A percentile compares a stretch with the other conserved stretches of the same genome.
phyloP scores from a whole-genome alignment of 352 stramenopile genomes.

The Globisporangium mamillatum region DNA sequence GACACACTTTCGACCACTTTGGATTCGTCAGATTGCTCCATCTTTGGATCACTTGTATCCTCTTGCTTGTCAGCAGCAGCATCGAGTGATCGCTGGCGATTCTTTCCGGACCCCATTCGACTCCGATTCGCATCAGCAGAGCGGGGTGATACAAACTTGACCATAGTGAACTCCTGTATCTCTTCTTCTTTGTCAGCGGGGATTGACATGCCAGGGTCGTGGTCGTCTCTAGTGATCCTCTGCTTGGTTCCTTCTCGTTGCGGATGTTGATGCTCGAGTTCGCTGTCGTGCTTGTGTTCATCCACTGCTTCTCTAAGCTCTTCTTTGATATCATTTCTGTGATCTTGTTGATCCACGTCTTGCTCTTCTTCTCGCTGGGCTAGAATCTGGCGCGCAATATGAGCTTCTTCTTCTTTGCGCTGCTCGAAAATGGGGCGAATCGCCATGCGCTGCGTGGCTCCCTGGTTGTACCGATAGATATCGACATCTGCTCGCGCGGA shows the following conservation, averaged over 20 bases:
- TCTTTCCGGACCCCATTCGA: background rate
- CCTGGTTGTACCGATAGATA: slow-evolving; percentile 63
- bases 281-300: background rate
- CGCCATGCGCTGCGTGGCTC: slow-evolving; percentile 49
- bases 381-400: slow-evolving; percentile 26
- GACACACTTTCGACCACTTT: too few relatives aligned
- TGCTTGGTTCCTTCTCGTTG: background rate
- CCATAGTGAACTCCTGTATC: slow-evolving; percentile 3
- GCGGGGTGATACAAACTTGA: slow-evolving; percentile 10
- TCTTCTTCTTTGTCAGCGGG: background rate
- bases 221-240: background rate
- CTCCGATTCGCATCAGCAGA: background rate
- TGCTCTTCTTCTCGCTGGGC: slow-evolving; percentile 21
- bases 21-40: background rate
- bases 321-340: background rate
- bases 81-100: background rate
- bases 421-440: slow-evolving; percentile 76
- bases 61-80: background rate
- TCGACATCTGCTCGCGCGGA: slow-evolving; percentile 49
- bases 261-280: background rate
- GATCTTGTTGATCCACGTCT: background rate
- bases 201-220: background rate
- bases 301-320: background rate
- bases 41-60: background rate
- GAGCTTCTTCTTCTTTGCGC: slow-evolving; percentile 38